A percentile compares a stretch with the other conserved stretches of the same genome.
These are phyloP conservation scores for Scedosporium aurantiacum DNA, from an alignment of 2,329 filamentous ascomycete genomes.

Conservation along the genomic window DNA sequence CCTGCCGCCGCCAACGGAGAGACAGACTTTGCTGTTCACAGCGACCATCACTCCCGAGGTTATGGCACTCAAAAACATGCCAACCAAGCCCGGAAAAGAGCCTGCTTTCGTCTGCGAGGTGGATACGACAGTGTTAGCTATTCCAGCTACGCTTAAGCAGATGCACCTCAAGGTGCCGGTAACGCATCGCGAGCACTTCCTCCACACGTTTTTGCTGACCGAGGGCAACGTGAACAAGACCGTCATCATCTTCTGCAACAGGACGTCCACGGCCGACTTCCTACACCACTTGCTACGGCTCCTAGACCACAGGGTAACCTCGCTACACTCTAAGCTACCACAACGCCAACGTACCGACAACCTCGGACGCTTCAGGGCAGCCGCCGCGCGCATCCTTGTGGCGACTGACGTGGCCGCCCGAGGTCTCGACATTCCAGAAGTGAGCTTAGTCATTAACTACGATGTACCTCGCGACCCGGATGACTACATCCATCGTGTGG, in stretches of 20 bases:
- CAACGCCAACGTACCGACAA: constrained; percentile 81
- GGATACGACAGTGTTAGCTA: constrained; percentile 61
- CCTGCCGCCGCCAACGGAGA: constrained; percentile 62
- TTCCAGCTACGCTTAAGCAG: constrained; percentile 72
- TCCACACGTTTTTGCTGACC: constrained; percentile 80
- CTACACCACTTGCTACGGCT: constrained; percentile 80
- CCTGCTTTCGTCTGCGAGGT: constrained; percentile 86
- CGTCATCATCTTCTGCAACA: constrained; percentile 89
- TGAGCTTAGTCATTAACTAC: constrained; percentile 85
- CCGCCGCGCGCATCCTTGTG: constrained; percentile 78
- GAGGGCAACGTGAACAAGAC: constrained; percentile 63
- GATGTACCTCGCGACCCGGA: constrained; percentile 93
- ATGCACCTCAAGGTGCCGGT: constrained; percentile 80
- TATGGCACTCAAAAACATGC: constrained; percentile 69
- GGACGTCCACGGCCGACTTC: constrained; percentile 76
- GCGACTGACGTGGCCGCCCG: constrained; percentile 91
- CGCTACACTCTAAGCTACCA: constrained; percentile 76
- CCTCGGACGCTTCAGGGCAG: constrained; percentile 80
- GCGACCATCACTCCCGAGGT: constrained; percentile 93
- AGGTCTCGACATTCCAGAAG: constrained; percentile 90
- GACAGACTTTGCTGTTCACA: constrained; percentile 94
- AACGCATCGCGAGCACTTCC: constrained; percentile 87
- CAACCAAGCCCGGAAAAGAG: constrained; percentile 55
- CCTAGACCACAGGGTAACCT: constrained; percentile 80
- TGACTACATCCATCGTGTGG: constrained; percentile 94